phyloP scores from a whole-genome alignment of 2,329 filamentous ascomycete genomes.

The Thielaviopsis ethacetica region DNA sequence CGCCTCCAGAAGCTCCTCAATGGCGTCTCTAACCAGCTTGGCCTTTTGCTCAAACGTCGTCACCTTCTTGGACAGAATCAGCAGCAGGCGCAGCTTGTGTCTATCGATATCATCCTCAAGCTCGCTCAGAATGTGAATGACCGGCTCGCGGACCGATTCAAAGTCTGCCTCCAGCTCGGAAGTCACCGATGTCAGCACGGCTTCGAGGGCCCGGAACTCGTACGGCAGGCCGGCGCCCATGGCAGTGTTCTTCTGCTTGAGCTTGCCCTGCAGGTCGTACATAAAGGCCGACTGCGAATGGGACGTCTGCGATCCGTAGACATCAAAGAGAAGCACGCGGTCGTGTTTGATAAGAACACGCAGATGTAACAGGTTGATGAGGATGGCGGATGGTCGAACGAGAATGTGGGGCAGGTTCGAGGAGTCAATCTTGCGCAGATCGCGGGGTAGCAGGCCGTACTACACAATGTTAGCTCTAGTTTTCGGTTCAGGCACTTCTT shows the following conservation, averaged over 20 bases:
- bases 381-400: conserved; percentile 78
- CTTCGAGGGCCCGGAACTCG: conserved; percentile 90
- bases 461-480: conserved; percentile 19
- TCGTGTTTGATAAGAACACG: conserved; percentile 92
- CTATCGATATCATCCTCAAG: conserved; percentile 94
- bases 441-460: conserved; percentile 85
- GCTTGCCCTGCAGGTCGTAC: conserved; percentile 87
- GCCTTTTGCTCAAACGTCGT: conserved; percentile 97
- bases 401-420: conserved; percentile 91
- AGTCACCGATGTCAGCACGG: conserved; percentile 86
- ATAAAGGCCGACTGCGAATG: conserved; percentile 96
- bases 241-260: conserved; percentile 52
- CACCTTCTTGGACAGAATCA: conserved; percentile 88
- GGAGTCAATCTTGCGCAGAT: conserved; percentile 94
- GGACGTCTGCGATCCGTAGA: conserved; percentile 84
- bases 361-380: conserved; percentile 91
- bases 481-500: background rate
- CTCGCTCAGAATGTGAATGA: conserved; percentile 74
- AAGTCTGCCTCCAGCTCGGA: conserved; percentile 87
- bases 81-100: conserved; percentile 75
- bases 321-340: conserved; percentile 86
- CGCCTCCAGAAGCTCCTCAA: conserved; percentile 87
- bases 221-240: conserved; percentile 54
- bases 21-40: conserved; percentile 79
- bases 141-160: conserved; percentile 80